Conservation (phyloP, 2,329 filamentous ascomycete species). For the Teratosphaeria destructans region DNA sequence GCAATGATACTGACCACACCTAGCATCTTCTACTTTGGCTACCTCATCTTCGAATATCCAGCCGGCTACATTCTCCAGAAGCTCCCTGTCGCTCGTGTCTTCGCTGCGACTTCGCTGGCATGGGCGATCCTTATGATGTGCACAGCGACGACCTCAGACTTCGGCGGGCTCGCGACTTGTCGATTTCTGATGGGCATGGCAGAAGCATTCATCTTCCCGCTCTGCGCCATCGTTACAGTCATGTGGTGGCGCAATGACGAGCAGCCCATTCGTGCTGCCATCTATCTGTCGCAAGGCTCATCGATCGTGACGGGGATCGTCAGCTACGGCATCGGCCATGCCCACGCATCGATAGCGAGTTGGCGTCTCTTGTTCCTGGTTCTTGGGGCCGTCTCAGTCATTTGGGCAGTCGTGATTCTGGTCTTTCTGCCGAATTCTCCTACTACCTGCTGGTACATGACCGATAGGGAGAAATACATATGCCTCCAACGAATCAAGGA, state of each 20-base stretch:
- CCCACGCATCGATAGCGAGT: constrained; percentile 16
- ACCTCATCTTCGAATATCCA: constrained; percentile 37
- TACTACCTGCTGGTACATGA: not conserved
- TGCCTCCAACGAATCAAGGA: not conserved
- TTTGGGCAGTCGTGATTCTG: not conserved
- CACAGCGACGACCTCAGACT: constrained; percentile 30
- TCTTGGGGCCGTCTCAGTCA: not conserved
- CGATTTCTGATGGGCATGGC: constrained; percentile 28
- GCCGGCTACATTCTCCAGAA: constrained; percentile 35
- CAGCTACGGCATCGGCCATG: constrained; percentile 19
- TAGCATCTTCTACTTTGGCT: constrained; percentile 41
- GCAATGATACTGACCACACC: not conserved
- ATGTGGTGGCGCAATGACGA: constrained; percentile 31
- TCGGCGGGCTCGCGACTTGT: constrained; percentile 28
- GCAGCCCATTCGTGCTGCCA: constrained; percentile 32
- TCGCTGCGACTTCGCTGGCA: constrained; percentile 31
- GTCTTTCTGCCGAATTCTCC: not conserved
- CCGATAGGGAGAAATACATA: not conserved
- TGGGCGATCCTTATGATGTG: constrained; percentile 34
- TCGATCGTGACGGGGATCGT: not conserved
- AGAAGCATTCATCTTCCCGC: constrained; percentile 28
- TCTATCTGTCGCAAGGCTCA: constrained; percentile 30
- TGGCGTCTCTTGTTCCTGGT: constrained; percentile 3
- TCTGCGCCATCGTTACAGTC: constrained; percentile 27
- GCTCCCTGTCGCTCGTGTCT: constrained; percentile 36